Evolutionary conservation across 768 basidiomycete species (phyloP), one percentile per base, ranked within the genome.

Genomic region (Goffeauzyma gilvescens): DNA sequence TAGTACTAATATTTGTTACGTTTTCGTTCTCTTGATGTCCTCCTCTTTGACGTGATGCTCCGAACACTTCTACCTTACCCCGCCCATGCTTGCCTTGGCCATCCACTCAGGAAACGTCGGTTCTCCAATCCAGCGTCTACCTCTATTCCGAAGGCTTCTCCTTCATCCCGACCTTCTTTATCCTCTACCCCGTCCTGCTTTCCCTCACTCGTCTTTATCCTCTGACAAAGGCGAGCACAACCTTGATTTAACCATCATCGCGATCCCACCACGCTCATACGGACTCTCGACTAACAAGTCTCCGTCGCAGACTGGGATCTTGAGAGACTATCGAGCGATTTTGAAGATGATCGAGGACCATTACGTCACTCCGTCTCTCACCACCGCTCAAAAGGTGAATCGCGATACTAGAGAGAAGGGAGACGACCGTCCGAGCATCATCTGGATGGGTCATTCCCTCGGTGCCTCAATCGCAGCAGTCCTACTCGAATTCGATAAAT

Each of bases 401-500:
- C n/a, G n/a, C n/a, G n/a, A n/a, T 0, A 18, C n/a, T n/a, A n/a
- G n/a, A n/a, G n/a, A n/a, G 4, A 24, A 37, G 32, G 22, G 20
- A 14, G 24, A 40, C 17, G 30, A 35, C 25, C 32, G 35, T 13
- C 52, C 63, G 2, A 44, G 44, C 5, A 50, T 71, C 38, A 51
- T 69, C 8, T 34, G 71, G 4, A 71, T 69, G 48, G 71, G 70
- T 0, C 72, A 73, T 54, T 71, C 70, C 2, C 63, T 74, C 4
- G 72, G 72, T 4, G 72, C 66, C 0, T 62, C 71, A 1, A 63
- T 64, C 12, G 65, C 69, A 0, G 53, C 68, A 4, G 67, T 68
- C 35, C 60, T 72, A 3, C 56, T 70, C 7, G 51, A 57, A 26
- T 13, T 10, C 4, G 4, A 10, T n/a, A 2, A 25, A 21, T 23